Evolutionary conservation across 2,329 filamentous ascomycete genomes (phyloP).

Genomic region (Penicillium sp.): DNA sequence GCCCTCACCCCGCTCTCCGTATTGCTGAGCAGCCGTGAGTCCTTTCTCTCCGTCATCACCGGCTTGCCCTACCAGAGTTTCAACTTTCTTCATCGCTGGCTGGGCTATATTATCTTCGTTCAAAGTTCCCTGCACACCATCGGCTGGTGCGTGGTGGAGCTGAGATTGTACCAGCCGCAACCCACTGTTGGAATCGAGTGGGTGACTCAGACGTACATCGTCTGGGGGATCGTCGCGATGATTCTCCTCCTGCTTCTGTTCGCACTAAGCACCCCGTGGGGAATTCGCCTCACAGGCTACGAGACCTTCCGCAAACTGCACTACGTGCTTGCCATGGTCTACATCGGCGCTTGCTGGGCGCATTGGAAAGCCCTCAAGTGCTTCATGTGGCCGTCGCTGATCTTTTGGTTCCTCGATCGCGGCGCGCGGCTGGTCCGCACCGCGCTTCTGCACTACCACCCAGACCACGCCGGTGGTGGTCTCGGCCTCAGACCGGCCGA

Average conservation of each 20-base stretch:
- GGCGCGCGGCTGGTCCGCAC: constrained; percentile 60
- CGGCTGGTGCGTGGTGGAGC: constrained; percentile 69
- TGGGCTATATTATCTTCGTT: constrained; percentile 70
- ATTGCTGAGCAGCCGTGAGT: constrained; percentile 68
- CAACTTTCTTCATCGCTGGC: constrained; percentile 77
- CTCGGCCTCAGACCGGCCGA: constrained; percentile 36
- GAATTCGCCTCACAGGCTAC: constrained; percentile 69
- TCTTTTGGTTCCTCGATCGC: constrained; percentile 68
- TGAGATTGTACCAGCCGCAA: constrained; percentile 70
- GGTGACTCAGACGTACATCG: constrained; percentile 67
- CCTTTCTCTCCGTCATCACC: constrained; percentile 68
- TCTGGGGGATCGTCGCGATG: constrained; percentile 73
- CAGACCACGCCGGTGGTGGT: constrained; percentile 8
- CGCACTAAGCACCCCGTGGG: constrained; percentile 60
- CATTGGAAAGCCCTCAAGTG: constrained; percentile 71
- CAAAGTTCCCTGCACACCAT: constrained; percentile 71
- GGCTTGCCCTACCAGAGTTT: constrained; percentile 76
- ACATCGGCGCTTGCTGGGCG: constrained; percentile 73
- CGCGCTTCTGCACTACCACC: constrained; percentile 56
- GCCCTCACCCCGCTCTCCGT: constrained; percentile 72
- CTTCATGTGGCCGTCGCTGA: constrained; percentile 67
- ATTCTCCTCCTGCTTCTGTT: constrained; percentile 63
- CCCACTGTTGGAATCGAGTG: constrained; percentile 60
- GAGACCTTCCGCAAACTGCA: constrained; percentile 77
- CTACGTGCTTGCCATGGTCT: constrained; percentile 72